These are phyloP conservation scores for Rhizophagus prolifer DNA, from an alignment of 192 early-diverging fungal genomes.

Conservation along the genomic window DNA sequence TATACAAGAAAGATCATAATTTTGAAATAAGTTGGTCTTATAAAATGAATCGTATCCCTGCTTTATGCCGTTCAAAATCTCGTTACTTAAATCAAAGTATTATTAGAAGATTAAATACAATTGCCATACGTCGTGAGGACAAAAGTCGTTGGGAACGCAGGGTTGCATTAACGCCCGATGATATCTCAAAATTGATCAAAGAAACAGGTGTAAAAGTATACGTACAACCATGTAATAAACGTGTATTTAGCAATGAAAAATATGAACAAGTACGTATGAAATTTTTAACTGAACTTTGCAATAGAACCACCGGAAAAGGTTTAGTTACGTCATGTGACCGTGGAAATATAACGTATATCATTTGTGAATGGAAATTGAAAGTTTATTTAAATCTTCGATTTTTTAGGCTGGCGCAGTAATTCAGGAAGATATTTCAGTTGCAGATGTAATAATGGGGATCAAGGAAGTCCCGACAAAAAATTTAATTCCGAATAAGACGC, in stretches of 20 bases:
- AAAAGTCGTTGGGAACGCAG: conserved; percentile 98
- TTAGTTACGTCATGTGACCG: not conserved
- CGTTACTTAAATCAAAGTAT: not conserved
- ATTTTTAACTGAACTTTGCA: too few relatives aligned
- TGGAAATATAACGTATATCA: too few relatives aligned
- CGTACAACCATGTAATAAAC: conserved; percentile 91
- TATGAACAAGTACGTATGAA: conserved; percentile 63
- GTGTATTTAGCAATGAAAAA: conserved; percentile 85
- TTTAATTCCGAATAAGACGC: conserved; percentile 86
- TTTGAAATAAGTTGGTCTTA: too few relatives aligned
- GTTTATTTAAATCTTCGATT: not conserved
- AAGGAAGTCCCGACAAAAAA: conserved; percentile 90
- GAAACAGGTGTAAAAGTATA: conserved; percentile 81
- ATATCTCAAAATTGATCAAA: conserved; percentile 78
- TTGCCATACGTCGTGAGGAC: conserved; percentile 91
- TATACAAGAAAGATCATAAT: too few relatives aligned
- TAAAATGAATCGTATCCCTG: too few relatives aligned
- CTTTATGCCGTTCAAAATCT: not conserved
- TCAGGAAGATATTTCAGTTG: conserved; percentile 81
- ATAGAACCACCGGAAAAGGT: too few relatives aligned
- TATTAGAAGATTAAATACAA: conserved; percentile 34
- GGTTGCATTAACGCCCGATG: conserved; percentile 84
- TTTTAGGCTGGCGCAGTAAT: conserved; percentile 77
- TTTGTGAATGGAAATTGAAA: too few relatives aligned
- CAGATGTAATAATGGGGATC: conserved; percentile 93